phyloP scores from a whole-genome alignment of 768 basidiomycete genomes.

The Porphyrellus cyaneotinctus region DNA sequence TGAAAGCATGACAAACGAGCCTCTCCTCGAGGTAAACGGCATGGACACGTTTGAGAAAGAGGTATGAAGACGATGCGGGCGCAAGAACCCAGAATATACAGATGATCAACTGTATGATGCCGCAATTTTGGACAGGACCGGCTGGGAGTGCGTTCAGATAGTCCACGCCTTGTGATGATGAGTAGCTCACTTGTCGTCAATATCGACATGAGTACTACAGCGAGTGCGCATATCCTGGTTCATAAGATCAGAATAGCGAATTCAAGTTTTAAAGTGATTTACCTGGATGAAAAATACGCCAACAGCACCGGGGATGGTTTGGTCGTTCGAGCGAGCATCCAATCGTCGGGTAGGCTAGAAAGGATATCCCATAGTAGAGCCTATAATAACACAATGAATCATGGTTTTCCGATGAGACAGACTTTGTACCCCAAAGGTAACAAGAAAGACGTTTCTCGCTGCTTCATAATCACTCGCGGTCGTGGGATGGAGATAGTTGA shows the following conservation, averaged over 20 bases:
- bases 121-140: conserved; percentile 23
- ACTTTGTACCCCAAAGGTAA: conserved; percentile 19
- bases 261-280: neutral
- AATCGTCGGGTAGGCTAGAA: conserved; percentile 21
- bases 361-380: conserved; percentile 27
- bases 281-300: conserved; percentile 27
- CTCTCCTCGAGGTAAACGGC: conserved; percentile 29
- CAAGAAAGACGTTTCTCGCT: conserved; percentile 18
- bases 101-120: conserved; percentile 13
- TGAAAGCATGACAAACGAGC: conserved; percentile 23
- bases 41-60: conserved; percentile 38
- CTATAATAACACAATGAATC: conserved; percentile 8
- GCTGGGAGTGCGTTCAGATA: conserved; percentile 5
- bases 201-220: conserved; percentile 12
- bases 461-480: conserved; percentile 18
- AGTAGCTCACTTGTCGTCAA: conserved; percentile 20
- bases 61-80: conserved; percentile 28
- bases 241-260: conserved; percentile 3
- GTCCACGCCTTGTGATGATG: neutral
- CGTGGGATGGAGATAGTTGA: conserved; percentile 24
- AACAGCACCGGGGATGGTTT: conserved; percentile 15
- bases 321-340: conserved; percentile 14
- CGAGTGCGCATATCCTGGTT: conserved; percentile 18
- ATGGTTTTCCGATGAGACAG: neutral
- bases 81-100: conserved; percentile 17